These are phyloP conservation scores for Patellaria atrata DNA, from an alignment of 495 filamentous ascomycete genomes.

Conservation along the genomic window DNA sequence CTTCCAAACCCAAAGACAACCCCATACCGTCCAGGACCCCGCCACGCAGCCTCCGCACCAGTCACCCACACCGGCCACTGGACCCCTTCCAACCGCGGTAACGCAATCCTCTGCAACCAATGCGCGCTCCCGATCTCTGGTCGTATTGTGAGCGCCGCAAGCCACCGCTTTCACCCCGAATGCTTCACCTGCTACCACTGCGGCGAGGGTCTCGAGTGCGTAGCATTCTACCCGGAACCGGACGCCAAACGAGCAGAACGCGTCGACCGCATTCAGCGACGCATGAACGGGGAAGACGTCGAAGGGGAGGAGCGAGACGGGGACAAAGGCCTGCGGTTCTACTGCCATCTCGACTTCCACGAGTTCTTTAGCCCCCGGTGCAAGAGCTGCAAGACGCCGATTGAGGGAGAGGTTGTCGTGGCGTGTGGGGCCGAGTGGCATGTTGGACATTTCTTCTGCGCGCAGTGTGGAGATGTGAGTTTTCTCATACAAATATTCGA, in stretches of 20 bases:
- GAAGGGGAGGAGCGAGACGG: slow-evolving; percentile 42
- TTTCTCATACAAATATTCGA: neutral
- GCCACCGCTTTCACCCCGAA: slow-evolving; percentile 73
- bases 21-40: slow-evolving; percentile 25
- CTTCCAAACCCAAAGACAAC: slow-evolving; percentile 34
- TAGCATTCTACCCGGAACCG: slow-evolving; percentile 92
- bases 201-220: slow-evolving; percentile 73
- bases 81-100: slow-evolving; percentile 38
- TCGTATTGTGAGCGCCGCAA: slow-evolving; percentile 71
- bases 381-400: slow-evolving; percentile 96
- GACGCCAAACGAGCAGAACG: slow-evolving; percentile 51
- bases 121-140: slow-evolving; percentile 77
- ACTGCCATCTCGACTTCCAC: slow-evolving; percentile 96
- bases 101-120: slow-evolving; percentile 67
- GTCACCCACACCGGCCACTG: slow-evolving; percentile 32
- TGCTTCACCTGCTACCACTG: slow-evolving; percentile 90
- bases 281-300: slow-evolving; percentile 43
- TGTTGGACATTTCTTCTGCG: slow-evolving; percentile 97
- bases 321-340: slow-evolving; percentile 63
- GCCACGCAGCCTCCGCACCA: slow-evolving; percentile 24
- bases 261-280: slow-evolving; percentile 47
- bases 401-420: slow-evolving; percentile 86
- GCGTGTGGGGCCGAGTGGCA: slow-evolving; percentile 93
- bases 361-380: slow-evolving; percentile 86
- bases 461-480: slow-evolving; percentile 83